Evolutionary conservation across 495 filamentous ascomycete genomes (phyloP).

Genomic region (Pseudevernia furfuracea): DNA sequence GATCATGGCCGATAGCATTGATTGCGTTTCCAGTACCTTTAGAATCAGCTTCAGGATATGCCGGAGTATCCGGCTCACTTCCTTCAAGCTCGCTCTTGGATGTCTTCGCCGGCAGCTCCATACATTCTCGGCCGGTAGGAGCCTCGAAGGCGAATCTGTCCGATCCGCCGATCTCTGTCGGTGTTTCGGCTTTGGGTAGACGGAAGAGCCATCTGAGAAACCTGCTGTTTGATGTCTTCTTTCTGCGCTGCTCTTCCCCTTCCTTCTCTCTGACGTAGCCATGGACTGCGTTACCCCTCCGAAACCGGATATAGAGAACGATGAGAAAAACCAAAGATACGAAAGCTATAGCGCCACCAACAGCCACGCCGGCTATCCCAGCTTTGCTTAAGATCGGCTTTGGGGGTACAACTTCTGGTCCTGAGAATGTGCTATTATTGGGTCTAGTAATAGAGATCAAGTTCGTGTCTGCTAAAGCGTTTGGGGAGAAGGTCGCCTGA

Average conservation of each 20-base stretch:
- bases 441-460: slow-evolving; percentile 43
- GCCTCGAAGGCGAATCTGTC: not conserved
- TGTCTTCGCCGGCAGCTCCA: slow-evolving; percentile 6
- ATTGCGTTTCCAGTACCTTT: slow-evolving; percentile 1
- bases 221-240: not conserved
- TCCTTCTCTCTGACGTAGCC: slow-evolving; percentile 10
- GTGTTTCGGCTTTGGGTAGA: not conserved
- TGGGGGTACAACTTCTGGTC: slow-evolving; percentile 18
- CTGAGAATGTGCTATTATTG: slow-evolving; percentile 39
- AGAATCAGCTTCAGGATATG: slow-evolving; percentile 7
- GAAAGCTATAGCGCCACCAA: slow-evolving; percentile 14
- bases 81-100: slow-evolving; percentile 9
- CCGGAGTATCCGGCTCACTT: slow-evolving; percentile 2
- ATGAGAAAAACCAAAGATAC: slow-evolving; percentile 1
- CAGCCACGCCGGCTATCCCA: slow-evolving; percentile 11
- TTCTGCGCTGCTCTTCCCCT: not conserved
- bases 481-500: slow-evolving; percentile 46
- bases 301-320: slow-evolving; percentile 1
- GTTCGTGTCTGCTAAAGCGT: slow-evolving; percentile 37
- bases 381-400: slow-evolving; percentile 9
- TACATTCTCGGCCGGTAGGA: slow-evolving; percentile 3
- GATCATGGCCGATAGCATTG: slow-evolving; percentile 20
- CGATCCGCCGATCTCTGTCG: slow-evolving; percentile 5
- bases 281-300: not conserved
- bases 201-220: slow-evolving; percentile 12